These are phyloP conservation scores for Acanthamoeba sp. DNA, from an alignment of 208 protist genomes.

Conservation along the genomic window DNA sequence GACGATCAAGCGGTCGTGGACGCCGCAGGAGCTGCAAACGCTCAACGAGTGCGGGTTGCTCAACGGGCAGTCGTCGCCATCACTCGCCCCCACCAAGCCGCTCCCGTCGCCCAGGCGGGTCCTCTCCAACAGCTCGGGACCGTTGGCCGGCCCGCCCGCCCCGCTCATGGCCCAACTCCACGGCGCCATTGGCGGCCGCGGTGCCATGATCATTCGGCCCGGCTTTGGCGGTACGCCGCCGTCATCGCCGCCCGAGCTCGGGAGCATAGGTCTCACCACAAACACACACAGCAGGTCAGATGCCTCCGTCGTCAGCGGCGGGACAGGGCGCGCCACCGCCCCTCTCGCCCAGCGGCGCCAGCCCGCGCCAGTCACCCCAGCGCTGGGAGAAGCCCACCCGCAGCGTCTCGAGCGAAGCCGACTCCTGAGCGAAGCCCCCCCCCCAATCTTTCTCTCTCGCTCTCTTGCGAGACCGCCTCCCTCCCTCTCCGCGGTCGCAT, in stretches of 20 bases:
- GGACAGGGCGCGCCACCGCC: not conserved
- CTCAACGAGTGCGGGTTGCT: not conserved
- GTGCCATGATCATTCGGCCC: constrained; percentile 1
- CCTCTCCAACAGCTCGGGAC: not conserved
- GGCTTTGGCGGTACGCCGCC: not conserved
- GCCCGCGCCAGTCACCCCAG: not conserved
- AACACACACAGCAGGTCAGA: not conserved
- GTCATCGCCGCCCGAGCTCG: no score
- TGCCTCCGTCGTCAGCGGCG: not conserved
- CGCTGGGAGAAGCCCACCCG: not conserved
- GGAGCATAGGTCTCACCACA: no score
- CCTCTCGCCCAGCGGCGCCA: not conserved
- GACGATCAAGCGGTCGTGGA: constrained; percentile 37
- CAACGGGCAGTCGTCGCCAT: not conserved
- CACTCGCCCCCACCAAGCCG: not conserved
- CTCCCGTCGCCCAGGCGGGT: constrained; percentile 8
- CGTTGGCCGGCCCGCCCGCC: not conserved
- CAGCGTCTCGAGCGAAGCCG: not conserved
- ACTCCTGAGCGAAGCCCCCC: not conserved
- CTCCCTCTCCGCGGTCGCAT: no score
- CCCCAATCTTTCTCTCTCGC: no score
- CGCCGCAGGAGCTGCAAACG: constrained; percentile 2
- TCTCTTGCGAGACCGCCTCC: no score
- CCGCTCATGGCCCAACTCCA: not conserved
- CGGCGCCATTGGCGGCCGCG: not conserved